Percentiles rank a stretch among this genome's conserved stretches.
Conservation (phyloP, 2,329 filamentous ascomycete genomes). For the Diaporthe vaccinii region DNA sequence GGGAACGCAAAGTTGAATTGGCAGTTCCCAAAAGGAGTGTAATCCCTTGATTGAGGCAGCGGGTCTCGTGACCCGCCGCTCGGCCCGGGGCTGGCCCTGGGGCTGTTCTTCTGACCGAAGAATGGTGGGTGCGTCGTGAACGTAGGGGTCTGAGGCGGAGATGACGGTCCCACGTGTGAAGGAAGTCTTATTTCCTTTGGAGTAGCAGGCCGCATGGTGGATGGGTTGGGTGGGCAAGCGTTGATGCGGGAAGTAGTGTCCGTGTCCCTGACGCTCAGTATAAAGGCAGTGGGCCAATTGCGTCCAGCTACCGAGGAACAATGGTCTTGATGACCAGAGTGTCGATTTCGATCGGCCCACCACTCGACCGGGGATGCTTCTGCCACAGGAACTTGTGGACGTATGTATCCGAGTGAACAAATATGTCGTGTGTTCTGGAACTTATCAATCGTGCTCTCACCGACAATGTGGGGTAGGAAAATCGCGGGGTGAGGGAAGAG, state of each 20-base stretch:
- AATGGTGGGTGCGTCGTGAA: constrained; percentile 48
- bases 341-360: constrained; percentile 22
- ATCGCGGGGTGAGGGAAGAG: constrained; percentile 47
- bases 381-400: constrained; percentile 29
- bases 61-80: constrained; percentile 30
- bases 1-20: constrained; percentile 51
- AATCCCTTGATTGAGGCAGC: constrained; percentile 47
- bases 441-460: constrained; percentile 45
- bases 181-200: constrained; percentile 49
- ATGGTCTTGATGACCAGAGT: neutral
- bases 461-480: constrained; percentile 48
- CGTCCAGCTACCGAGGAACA: neutral
- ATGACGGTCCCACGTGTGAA: constrained; percentile 54
- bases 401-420: constrained; percentile 30
- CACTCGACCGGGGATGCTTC: constrained; percentile 23
- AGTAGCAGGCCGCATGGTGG: constrained; percentile 54
- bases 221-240: constrained; percentile 6
- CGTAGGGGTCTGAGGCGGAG: constrained; percentile 59
- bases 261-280: neutral
- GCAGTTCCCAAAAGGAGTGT: constrained; percentile 49
- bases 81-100: constrained; percentile 37
- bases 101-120: constrained; percentile 48
- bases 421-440: constrained; percentile 39
- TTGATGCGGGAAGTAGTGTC: neutral
- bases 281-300: constrained; percentile 11